A percentile compares a stretch with the other conserved stretches of the same genome.
phyloP scores from a whole-genome alignment of 208 protist species.

The Trypanosoma brucei region DNA sequence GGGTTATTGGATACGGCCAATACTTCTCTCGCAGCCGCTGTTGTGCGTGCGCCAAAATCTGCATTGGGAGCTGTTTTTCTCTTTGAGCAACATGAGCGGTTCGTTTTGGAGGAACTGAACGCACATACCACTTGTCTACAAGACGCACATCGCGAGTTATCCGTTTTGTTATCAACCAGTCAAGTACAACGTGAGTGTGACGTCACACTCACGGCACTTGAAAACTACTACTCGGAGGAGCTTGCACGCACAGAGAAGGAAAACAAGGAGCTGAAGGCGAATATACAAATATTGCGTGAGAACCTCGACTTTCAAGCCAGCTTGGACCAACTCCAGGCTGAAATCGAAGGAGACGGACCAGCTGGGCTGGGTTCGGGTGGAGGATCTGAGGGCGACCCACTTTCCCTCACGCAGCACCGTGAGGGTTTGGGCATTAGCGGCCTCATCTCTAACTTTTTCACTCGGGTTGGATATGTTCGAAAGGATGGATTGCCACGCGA shows the following conservation, averaged over 20 bases:
- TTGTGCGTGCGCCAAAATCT: neutral
- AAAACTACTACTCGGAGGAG: constrained; percentile 19
- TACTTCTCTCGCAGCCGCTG: no score
- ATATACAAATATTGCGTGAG: constrained; percentile 36
- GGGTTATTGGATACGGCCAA: neutral
- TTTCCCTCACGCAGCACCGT: neutral
- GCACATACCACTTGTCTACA: neutral
- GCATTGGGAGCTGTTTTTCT: neutral
- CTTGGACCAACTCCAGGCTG: constrained; percentile 38
- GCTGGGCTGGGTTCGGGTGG: neutral
- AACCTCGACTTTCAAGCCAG: constrained; percentile 46
- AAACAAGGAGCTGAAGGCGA: constrained; percentile 21
- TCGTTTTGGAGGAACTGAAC: constrained; percentile 13
- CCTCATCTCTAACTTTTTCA: neutral
- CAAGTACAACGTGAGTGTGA: constrained; percentile 9
- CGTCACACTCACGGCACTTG: constrained; percentile 18
- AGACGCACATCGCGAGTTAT: neutral
- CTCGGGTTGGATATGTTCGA: neutral
- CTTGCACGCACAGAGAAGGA: constrained; percentile 21
- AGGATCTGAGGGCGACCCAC: neutral
- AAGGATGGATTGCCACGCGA: neutral
- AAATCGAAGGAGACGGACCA: neutral
- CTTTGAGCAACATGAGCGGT: constrained; percentile 15
- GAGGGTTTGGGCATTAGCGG: neutral
- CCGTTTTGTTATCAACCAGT: neutral